Conservation (phyloP, 495 filamentous ascomycete species). For the Podospora sp. region DNA sequence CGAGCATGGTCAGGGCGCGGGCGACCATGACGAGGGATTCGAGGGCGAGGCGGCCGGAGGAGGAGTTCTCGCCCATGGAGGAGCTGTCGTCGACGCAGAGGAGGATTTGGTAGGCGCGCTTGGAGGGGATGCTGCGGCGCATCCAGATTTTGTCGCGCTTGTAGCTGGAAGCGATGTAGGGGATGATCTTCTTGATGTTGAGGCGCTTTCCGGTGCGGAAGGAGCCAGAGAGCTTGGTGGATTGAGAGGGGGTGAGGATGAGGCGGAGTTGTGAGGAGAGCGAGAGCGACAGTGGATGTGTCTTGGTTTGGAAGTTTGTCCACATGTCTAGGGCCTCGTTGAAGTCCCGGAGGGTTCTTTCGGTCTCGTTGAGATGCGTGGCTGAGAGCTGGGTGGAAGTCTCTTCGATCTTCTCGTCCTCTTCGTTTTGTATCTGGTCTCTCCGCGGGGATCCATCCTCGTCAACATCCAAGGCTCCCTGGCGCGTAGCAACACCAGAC, state of each 20-base stretch:
- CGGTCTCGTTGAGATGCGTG: slow-evolving; percentile 63
- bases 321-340: slow-evolving; percentile 77
- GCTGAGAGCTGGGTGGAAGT: slow-evolving; percentile 73
- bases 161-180: slow-evolving; percentile 95
- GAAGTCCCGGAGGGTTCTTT: slow-evolving; percentile 42
- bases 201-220: slow-evolving; percentile 97
- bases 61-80: slow-evolving; percentile 81
- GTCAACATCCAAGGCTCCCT: slow-evolving; percentile 46
- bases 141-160: slow-evolving; percentile 99
- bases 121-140: slow-evolving; percentile 84
- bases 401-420: slow-evolving; percentile 65
- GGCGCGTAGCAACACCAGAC: slow-evolving; percentile 52
- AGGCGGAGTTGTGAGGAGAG: slow-evolving; percentile 92
- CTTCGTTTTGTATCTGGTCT: slow-evolving; percentile 27
- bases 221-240: slow-evolving; percentile 94
- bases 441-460: slow-evolving; percentile 31
- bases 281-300: slow-evolving; percentile 80
- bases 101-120: slow-evolving; percentile 94
- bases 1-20: slow-evolving; percentile 82
- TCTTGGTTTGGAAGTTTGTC: slow-evolving; percentile 79
- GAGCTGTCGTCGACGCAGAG: slow-evolving; percentile 95
- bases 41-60: slow-evolving; percentile 69
- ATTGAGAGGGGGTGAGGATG: slow-evolving; percentile 90
- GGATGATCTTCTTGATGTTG: slow-evolving; percentile 98
- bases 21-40: slow-evolving; percentile 89